These are phyloP conservation scores for Domatiomyces catenatus DNA, from an alignment of 2,329 filamentous ascomycete species.

Conservation along the genomic window DNA sequence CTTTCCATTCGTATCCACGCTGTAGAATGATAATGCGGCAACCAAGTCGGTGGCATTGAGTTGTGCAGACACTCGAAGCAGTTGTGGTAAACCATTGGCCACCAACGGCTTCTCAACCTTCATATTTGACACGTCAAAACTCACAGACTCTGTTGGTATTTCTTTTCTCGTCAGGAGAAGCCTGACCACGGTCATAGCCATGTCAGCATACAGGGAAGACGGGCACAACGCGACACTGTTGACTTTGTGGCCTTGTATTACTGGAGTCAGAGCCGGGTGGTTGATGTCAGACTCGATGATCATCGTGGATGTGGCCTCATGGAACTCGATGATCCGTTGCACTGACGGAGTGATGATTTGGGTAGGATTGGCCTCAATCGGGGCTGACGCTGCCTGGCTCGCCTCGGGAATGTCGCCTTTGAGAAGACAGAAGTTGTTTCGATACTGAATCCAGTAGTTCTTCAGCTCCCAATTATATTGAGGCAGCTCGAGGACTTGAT, in stretches of 20 bases:
- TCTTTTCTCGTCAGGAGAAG: slow-evolving; percentile 22
- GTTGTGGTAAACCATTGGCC: slow-evolving; percentile 24
- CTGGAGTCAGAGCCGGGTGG: slow-evolving; percentile 8
- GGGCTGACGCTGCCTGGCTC: neutral
- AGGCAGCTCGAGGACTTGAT: slow-evolving; percentile 2
- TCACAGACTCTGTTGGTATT: slow-evolving; percentile 20
- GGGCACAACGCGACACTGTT: slow-evolving; percentile 18
- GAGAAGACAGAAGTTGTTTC: slow-evolving; percentile 21
- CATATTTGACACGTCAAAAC: slow-evolving; percentile 24
- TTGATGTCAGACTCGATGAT: slow-evolving; percentile 12
- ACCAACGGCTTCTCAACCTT: slow-evolving; percentile 42
- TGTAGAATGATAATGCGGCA: slow-evolving; percentile 2
- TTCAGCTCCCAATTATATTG: slow-evolving; percentile 9
- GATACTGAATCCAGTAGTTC: slow-evolving; percentile 20
- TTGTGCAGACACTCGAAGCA: slow-evolving; percentile 26
- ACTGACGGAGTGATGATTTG: slow-evolving; percentile 20
- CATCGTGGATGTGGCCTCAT: neutral
- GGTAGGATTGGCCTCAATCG: slow-evolving; percentile 25
- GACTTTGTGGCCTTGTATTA: slow-evolving; percentile 17
- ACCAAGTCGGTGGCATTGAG: neutral
- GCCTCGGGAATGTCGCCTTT: slow-evolving; percentile 17
- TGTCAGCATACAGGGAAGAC: slow-evolving; percentile 18
- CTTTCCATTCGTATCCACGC: slow-evolving; percentile 30
- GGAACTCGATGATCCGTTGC: slow-evolving; percentile 1
- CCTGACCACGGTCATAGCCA: slow-evolving; percentile 16